Evolutionary conservation across 441 rosid species (phyloP).

Genomic region (Capsella rubella): DNA sequence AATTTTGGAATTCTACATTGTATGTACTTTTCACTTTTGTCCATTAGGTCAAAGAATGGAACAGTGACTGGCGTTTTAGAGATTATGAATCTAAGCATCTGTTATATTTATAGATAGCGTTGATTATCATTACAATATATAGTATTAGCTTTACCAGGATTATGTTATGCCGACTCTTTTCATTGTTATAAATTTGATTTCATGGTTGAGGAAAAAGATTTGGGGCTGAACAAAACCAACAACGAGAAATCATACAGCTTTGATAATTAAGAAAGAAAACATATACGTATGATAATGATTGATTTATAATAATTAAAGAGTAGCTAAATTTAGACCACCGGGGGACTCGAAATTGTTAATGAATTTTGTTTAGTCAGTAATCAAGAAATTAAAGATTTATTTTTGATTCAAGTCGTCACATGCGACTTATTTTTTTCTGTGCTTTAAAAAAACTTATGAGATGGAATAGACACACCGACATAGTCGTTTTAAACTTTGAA

Average conservation of each 20-base stretch:
- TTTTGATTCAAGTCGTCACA: constrained; percentile 32
- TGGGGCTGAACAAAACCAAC: too few species aligned
- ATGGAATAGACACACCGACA: constrained; percentile 38
- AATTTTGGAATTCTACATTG: constrained; percentile 21
- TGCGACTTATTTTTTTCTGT: constrained; percentile 33
- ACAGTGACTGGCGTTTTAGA: constrained; percentile 12
- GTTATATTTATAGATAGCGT: not conserved
- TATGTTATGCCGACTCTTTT: not conserved
- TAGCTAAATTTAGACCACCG: not conserved
- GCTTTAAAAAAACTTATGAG: not conserved
- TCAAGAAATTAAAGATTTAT: not conserved
- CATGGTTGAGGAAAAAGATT: too few species aligned
- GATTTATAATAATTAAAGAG: not conserved
- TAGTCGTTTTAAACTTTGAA: constrained; percentile 12
- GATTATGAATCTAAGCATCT: not conserved
- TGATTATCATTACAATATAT: not conserved
- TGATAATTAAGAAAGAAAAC: not conserved
- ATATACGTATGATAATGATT: not conserved
- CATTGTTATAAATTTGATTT: too few species aligned
- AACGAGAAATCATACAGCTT: too few species aligned
- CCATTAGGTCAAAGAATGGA: constrained; percentile 19
- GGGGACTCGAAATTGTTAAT: not conserved
- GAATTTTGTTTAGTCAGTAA: not conserved
- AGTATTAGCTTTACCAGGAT: not conserved
- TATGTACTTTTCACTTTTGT: not conserved